These are phyloP conservation scores for Lachnellula hyalina DNA, from an alignment of 2,329 filamentous ascomycete species.

Conservation along the genomic window DNA sequence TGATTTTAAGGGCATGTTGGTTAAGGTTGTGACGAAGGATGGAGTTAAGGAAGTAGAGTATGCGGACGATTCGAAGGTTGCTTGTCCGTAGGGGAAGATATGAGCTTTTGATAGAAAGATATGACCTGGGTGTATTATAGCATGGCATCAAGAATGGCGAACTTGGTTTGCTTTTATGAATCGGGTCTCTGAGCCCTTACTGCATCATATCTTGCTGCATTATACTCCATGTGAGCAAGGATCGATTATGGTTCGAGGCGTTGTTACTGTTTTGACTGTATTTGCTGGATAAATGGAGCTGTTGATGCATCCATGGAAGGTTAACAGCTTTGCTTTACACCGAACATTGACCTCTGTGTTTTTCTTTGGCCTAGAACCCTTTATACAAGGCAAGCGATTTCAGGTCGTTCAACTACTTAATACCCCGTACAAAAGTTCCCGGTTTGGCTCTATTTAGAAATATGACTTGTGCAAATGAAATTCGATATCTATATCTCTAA, in stretches of 20 bases:
- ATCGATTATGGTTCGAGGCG: neutral
- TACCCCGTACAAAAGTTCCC: too few species aligned
- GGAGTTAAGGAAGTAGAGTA: constrained; percentile 82
- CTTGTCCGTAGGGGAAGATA: constrained; percentile 21
- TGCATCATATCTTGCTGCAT: neutral
- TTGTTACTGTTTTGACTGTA: too few species aligned
- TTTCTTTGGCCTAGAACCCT: too few species aligned
- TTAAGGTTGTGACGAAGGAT: constrained; percentile 94
- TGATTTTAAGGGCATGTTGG: constrained; percentile 94
- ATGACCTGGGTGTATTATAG: constrained; percentile 27
- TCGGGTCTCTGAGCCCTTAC: neutral
- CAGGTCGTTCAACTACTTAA: too few species aligned
- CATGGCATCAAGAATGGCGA: constrained; percentile 25
- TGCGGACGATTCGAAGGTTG: constrained; percentile 54
- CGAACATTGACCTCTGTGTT: too few species aligned
- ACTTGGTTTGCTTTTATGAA: neutral
- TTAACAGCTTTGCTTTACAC: too few species aligned
- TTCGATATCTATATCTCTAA: too few species aligned
- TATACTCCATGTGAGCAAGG: neutral
- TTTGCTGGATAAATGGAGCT: too few species aligned
- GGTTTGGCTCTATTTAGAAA: too few species aligned
- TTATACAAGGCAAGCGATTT: too few species aligned
- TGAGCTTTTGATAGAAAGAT: constrained; percentile 5
- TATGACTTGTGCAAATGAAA: too few species aligned
- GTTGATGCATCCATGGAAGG: too few species aligned